These are phyloP conservation scores for Tylopilus felleus DNA, from an alignment of 768 basidiomycete genomes.

Conservation along the genomic window DNA sequence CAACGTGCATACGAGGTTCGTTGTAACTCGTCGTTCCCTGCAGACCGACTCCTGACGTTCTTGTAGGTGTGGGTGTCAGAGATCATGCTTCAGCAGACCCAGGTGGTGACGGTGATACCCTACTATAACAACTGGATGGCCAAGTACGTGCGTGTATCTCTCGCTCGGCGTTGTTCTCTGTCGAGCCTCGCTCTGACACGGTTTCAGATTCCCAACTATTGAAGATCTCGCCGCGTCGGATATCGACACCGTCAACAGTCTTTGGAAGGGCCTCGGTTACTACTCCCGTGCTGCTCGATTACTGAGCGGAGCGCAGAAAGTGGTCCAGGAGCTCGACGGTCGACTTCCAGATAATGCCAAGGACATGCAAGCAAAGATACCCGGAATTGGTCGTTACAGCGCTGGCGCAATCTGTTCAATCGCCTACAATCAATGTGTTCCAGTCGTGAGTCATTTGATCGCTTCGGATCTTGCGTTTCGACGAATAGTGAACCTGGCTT, in stretches of 20 bases:
- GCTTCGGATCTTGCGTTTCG: neutral
- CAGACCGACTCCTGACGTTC: neutral
- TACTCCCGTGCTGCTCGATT: constrained; percentile 84
- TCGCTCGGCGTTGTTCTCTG: neutral
- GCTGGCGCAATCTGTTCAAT: constrained; percentile 85
- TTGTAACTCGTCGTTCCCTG: neutral
- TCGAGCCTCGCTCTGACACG: neutral
- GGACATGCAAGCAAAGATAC: constrained; percentile 78
- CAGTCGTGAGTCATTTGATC: constrained; percentile 60
- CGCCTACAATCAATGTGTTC: constrained; percentile 78
- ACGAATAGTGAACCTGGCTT: neutral
- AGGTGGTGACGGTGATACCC: constrained; percentile 89
- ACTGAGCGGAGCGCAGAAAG: constrained; percentile 79
- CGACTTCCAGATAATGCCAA: constrained; percentile 75
- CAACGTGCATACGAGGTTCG: constrained; percentile 91
- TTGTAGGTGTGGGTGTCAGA: constrained; percentile 83
- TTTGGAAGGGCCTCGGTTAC: constrained; percentile 93
- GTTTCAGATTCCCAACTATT: constrained; percentile 74
- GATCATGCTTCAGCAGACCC: constrained; percentile 96
- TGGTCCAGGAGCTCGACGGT: constrained; percentile 61
- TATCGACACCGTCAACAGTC: constrained; percentile 79
- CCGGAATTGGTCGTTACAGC: constrained; percentile 87
- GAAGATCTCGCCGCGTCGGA: constrained; percentile 65
- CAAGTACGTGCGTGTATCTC: constrained; percentile 44
- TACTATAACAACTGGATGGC: constrained; percentile 90